phyloP scores from a whole-genome alignment of 768 basidiomycete genomes.

The Dictyophora rubrovolvata region DNA sequence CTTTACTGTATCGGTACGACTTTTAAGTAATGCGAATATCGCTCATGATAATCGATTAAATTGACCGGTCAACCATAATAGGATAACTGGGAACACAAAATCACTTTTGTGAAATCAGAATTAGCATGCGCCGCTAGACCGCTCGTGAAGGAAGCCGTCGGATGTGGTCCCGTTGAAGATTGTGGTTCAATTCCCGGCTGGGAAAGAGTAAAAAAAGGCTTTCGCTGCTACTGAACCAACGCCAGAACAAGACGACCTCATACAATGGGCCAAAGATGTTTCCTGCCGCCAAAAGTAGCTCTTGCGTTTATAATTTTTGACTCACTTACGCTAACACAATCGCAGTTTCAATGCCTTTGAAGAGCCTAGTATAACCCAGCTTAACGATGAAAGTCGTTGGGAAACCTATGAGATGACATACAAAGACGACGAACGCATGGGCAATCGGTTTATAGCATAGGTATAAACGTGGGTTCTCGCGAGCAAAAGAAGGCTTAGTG shows the following conservation, averaged over 20 bases:
- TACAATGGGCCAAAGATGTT: not conserved
- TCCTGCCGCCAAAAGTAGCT: not conserved
- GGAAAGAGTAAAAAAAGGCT: not conserved
- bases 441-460: too few species aligned
- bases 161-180: not conserved
- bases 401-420: too few species aligned
- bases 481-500: too few species aligned
- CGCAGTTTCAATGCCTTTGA: too few species aligned
- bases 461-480: too few species aligned
- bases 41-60: not conserved
- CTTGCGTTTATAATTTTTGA: too few species aligned
- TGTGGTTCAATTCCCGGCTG: not conserved
- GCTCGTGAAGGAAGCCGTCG: not conserved
- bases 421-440: too few species aligned
- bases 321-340: too few species aligned
- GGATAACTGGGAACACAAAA: constrained; percentile 2
- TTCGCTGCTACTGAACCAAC: not conserved
- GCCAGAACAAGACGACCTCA: not conserved
- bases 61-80: not conserved
- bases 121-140: not conserved
- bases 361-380: too few species aligned
- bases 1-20: not conserved
- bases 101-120: not conserved
- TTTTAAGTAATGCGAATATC: not conserved
- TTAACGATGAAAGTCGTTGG: too few species aligned